Base-by-base conservation (phyloP, 495 filamentous ascomycete species). In the Annulohypoxylon bovei region DNA sequence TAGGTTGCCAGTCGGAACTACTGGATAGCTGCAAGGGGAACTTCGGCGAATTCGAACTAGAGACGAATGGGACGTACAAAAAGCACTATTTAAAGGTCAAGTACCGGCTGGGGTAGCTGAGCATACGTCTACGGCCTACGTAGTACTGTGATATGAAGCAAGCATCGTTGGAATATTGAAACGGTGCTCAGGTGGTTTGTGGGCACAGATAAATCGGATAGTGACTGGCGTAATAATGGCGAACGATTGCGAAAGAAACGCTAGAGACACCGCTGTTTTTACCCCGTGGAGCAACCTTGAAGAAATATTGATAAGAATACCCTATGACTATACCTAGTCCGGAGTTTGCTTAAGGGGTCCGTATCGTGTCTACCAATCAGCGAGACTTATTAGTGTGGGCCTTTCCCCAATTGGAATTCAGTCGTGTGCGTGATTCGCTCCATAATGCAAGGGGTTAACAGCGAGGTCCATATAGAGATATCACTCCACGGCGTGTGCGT, bases 171-270 rank as follows among this genome's bases (percentile, higher is more conserved):
- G 16, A 32, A 49, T 22, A 59, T 47, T 32, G 33, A 28, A 63
- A 40, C 12, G 46, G 23, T 23, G 20, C n/a, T 42, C n/a, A 50
- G 28, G 23, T 44, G 20, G 47, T 53, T 62, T 62, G 62, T 71
- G 56, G 58, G 64, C 42, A 52, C 18, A 65, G 50, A 62, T 58
- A 58, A 71, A 62, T 65, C 61, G 52, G 68, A 64, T 68, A 60
- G 52, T 61, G 40, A 42, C 49, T 73, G 71, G 71, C 65, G 71
- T 70, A 42, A 73, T 70, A 53, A 70, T 53, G 62, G 66, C 66
- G 61, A 70, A 49, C 50, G 46, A 73, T 73, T 50, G 71, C 67
- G 71, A 70, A 62, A 70, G 54, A 46, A 42, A 22, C 66, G 71
- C 71, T 70, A 73, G n/a, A 58, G 61, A 63, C 66, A 68, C 67